Evolutionary conservation across 495 filamentous ascomycete species (phyloP), one percentile per base, ranked within the genome.

Genomic region (Aspergillus baeticus): DNA sequence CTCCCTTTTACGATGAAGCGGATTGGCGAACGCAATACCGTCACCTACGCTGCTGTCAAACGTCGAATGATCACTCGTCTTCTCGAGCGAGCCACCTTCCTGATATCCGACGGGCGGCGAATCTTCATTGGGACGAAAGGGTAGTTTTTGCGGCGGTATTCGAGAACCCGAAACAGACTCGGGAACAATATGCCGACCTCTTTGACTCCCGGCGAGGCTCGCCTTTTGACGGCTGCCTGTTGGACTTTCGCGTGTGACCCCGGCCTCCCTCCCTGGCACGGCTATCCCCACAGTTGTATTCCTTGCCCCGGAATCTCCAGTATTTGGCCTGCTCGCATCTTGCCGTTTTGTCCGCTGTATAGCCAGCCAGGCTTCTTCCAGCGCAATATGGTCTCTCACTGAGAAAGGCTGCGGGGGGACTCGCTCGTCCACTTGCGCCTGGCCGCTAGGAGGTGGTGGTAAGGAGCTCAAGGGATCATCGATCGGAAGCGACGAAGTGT

Each of bases 381-480:
- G 73, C 6, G 83, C 84, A 36, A 79, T 73, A 59, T 90, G 91
- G 69, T 95, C 90, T 41, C 79, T 82, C 0, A 81, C 80, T 0
- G 89, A 87, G 66, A 93, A 95, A 3, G 90, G 90, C n/a, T 86
- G 82, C 1, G 89, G 83, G 22, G 85, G 81, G 22, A 78, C 73
- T 53, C 81, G 84, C 20, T 79, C 68, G 55, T 71, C 68, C 17
- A 66, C 63, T 13, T 77, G 67, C 41, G 76, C 76, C 35, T 82
- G 68, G 53, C 81, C 79, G 47, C 77, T 76, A 17, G 79, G 68
- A 17, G 81, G 70, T 29, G 82, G 75, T 15, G 88, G 84, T 17
- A 87, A 67, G 1, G 87, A 79, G 5, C 87, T 86, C 38, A 93
- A 79, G 11, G 90, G 90, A 68, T 95, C 90, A 67, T 95, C 90